Evolutionary conservation across 306 rosid species (phyloP).

Genomic region (Cercis canadensis): DNA sequence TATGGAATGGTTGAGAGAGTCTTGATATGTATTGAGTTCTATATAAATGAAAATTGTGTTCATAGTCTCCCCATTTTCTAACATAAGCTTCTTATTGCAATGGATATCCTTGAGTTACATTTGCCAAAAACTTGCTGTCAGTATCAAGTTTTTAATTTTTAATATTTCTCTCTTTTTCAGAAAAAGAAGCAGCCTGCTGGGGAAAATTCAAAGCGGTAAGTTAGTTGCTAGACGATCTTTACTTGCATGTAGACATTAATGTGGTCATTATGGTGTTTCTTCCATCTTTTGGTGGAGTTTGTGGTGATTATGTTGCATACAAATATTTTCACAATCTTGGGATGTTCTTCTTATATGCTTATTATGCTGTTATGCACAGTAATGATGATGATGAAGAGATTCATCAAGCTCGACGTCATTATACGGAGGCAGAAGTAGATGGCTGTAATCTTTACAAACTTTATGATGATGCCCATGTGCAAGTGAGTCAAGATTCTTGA

Average conservation of each 20-base stretch:
- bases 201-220: constrained; percentile 27
- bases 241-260: neutral
- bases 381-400: constrained; percentile 45
- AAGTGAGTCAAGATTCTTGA: constrained; percentile 47
- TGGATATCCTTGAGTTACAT: too few relatives aligned
- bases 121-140: neutral
- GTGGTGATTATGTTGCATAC: neutral
- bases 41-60: too few relatives aligned
- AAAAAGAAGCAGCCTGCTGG: neutral
- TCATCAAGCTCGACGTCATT: constrained; percentile 55
- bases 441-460: constrained; percentile 48
- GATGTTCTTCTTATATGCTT: neutral
- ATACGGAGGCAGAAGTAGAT: constrained; percentile 60
- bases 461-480: constrained; percentile 71
- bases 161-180: neutral
- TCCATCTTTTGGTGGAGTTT: neutral
- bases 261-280: neutral
- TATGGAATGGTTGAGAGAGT: too few relatives aligned
- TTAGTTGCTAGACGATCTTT: neutral
- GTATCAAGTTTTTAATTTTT: neutral
- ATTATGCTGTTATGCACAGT: neutral
- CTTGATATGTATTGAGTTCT: too few relatives aligned
- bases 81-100: too few relatives aligned
- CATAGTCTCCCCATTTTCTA: too few relatives aligned
- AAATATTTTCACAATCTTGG: neutral